Base-by-base conservation (phyloP, 2,329 filamentous ascomycete genomes). In the Phaeophleospora eucalypticola region DNA sequence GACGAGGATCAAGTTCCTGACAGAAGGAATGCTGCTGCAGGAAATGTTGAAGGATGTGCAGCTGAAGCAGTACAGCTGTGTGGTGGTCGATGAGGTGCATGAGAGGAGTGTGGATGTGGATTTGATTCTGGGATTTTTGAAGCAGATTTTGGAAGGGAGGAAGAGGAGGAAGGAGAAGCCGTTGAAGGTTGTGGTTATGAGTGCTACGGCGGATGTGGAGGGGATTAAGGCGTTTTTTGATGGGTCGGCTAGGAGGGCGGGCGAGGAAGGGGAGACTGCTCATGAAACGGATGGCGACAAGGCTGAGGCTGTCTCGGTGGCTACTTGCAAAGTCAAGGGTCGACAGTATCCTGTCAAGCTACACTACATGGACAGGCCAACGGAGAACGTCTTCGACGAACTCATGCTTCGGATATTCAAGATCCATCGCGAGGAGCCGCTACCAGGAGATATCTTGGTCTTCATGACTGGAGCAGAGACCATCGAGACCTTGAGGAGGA, bases 21-120 rank as follows among this genome's bases (percentile, higher is more conserved):
- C 93, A 0, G 94, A 98, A 67, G 93, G 93, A 60, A 97, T 95
- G 84, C 75, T 98, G 42, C 75, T 98, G 12, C 90, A 97, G 47
- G 94, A 98, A 68, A 84, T 98, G 68, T 69, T 98, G 49, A 79
- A 85, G 43, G 93, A 98, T 65, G 87, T 88, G 1, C 77, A 83
- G 60, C 75, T 98, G 61, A 80, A 79, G 24, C 83, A 87, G 63
- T 98, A 98, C 65, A 95, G 89, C 60, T 89, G 86, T 3, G 78
- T 98, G 0, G 78, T 98, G 15, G 88, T 98, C 6, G 93, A 98
- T 68, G 93, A 98, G 67, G 93, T 98, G 10, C 93, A 98, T 71
- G 93, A 98, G 71, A 79, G 93, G 58, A 95, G 90, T 57, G 81
- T 97, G 17, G 94, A 97, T 64, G 91, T 96, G 6, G 93, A 98